A percentile compares a stretch with the other conserved stretches of the same genome.
These are phyloP conservation scores for Tympanopsis confertula DNA, from an alignment of 2,329 filamentous ascomycete species.

Conservation along the genomic window DNA sequence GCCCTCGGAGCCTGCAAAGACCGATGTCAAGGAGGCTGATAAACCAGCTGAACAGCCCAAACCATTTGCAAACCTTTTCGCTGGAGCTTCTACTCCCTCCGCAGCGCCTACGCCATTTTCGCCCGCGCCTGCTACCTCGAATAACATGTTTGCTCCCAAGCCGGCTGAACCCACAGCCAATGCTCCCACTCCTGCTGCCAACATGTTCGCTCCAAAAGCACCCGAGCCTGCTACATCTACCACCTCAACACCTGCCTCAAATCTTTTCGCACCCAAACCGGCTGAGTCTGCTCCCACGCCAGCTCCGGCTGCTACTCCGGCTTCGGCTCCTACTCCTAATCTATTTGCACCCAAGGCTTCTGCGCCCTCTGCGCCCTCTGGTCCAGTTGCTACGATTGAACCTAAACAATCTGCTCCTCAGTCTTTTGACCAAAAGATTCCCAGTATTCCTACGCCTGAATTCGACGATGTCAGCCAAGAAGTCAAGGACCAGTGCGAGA, in stretches of 20 bases:
- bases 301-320: constrained; percentile 2
- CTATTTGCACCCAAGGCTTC: background rate
- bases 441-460: background rate
- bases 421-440: background rate
- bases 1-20: background rate
- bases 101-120: background rate
- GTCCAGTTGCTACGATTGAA: background rate
- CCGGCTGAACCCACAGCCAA: background rate
- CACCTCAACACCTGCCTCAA: background rate
- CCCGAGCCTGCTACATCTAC: constrained; percentile 3
- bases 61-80: background rate
- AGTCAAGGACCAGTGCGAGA: background rate
- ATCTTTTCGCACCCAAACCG: background rate
- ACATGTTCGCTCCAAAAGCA: constrained; percentile 11
- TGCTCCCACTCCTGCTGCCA: constrained; percentile 6
- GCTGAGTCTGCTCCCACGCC: constrained; percentile 5
- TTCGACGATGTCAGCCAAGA: background rate
- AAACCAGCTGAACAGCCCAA: background rate
- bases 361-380: constrained; percentile 7
- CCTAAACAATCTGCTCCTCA: background rate
- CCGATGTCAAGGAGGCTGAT: too few species aligned
- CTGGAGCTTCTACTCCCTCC: background rate
- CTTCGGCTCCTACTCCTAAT: background rate
- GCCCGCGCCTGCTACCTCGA: background rate
- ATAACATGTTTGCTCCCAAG: background rate